Evolutionary conservation across 192 early-diverging fungal species (phyloP), one percentile per base, ranked within the genome.

Genomic region (Backusella australiensis): DNA sequence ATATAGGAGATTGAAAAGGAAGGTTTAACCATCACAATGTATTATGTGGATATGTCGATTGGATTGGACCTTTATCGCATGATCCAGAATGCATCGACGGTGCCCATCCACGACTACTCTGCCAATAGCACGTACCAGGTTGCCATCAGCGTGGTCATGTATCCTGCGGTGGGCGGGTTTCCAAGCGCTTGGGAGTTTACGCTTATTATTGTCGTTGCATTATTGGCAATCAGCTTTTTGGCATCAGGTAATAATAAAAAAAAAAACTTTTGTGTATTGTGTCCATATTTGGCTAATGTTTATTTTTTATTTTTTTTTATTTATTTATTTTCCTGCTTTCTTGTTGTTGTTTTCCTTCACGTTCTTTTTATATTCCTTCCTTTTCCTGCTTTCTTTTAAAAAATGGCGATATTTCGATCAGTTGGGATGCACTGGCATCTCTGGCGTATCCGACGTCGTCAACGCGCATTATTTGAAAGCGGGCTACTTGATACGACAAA

Each of bases 151-250:
- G 76, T 80, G 15, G 73, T 44, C 0, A 65, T 83, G 34, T 77
- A 80, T 38, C 82, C 82, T 3, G 67, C 75, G 1, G 34, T 74
- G 7, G 75, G 75, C 17, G 74, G 59, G 0, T 77, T 85, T 67
- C 77, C 87, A 3, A 77, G 76, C 39, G 69, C 85, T 34, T 88
- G 87, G 87, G 87, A 88, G 56, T 85, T 86, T 69, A 81, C 83
- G 7, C 69, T 88, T 29, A 81, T 86, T 34, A 73, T 88, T 23
- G 82, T 86, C 1, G 77, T 88, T 17, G 78, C 81, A 12, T 67
- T 88, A 17, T 70, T 88, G 0, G 83, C 80, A 1, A 46, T 86
- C 17, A 84, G 85, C 19, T 82, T 86, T 46, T 44, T 83, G 14
- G 73, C 83, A 34, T 86, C 85, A 68, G 82, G 87, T 86, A 29